Conservation (phyloP, 768 basidiomycete genomes). For the Infundibulicybe gibba region DNA sequence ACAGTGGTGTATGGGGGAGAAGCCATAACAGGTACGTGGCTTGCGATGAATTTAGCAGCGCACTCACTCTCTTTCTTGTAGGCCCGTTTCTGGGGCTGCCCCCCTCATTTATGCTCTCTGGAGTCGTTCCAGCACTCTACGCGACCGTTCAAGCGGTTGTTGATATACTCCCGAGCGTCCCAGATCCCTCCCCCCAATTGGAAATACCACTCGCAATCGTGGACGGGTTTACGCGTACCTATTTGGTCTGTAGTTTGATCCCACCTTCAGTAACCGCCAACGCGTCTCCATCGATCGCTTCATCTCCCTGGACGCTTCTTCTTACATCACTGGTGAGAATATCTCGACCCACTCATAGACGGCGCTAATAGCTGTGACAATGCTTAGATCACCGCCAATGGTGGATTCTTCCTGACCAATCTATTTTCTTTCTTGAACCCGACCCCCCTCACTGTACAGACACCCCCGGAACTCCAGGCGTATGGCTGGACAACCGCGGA, state of each 20-base stretch:
- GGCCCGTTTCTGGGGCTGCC: conserved; percentile 62
- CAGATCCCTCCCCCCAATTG: conserved; percentile 42
- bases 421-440: conserved; percentile 75
- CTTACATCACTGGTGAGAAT: conserved; percentile 64
- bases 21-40: conserved; percentile 53
- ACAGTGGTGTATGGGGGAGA: conserved; percentile 81
- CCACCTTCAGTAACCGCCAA: conserved; percentile 63
- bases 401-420: conserved; percentile 78
- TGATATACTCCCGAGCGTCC: conserved; percentile 55
- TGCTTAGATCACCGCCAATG: conserved; percentile 64
- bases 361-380: neutral
- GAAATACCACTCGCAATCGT: conserved; percentile 74
- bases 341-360: neutral
- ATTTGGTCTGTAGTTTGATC: conserved; percentile 75
- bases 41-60: conserved; percentile 1
- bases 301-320: conserved; percentile 76
- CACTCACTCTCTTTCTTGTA: conserved; percentile 18
- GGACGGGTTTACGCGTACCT: conserved; percentile 77
- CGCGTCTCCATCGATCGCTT: conserved; percentile 42
- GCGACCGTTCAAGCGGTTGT: conserved; percentile 56
- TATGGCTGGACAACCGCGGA: conserved; percentile 87
- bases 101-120: conserved; percentile 80
- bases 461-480: conserved; percentile 75
- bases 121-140: conserved; percentile 62
- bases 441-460: conserved; percentile 60